phyloP scores from a whole-genome alignment of 2,329 filamentous ascomycete genomes.

The Fonsecaea nubica region DNA sequence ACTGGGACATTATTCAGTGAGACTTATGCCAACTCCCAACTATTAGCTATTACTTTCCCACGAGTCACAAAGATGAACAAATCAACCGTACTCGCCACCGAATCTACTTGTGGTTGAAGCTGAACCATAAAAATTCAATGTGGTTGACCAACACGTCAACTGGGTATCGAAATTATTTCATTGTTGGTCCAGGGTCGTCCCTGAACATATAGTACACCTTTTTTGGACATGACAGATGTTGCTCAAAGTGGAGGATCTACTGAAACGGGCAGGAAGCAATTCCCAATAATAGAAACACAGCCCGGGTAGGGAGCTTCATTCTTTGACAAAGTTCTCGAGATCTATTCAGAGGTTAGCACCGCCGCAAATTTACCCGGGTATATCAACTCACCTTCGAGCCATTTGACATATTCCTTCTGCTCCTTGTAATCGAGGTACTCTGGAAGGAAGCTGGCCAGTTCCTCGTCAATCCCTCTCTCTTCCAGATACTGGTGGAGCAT shows the following conservation, averaged over 20 bases:
- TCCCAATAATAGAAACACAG: neutral
- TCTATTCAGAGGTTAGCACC: slow-evolving; percentile 54
- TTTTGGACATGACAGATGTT: slow-evolving; percentile 16
- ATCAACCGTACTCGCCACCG: neutral
- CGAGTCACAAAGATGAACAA: neutral
- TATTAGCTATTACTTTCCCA: too few relatives aligned
- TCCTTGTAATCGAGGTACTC: slow-evolving; percentile 99
- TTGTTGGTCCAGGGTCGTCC: slow-evolving; percentile 9
- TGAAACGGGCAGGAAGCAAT: slow-evolving; percentile 7
- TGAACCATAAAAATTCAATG: neutral
- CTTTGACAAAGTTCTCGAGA: slow-evolving; percentile 83
- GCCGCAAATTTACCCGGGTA: slow-evolving; percentile 4
- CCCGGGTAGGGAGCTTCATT: slow-evolving; percentile 50
- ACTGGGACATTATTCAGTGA: too few relatives aligned
- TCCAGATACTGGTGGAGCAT: slow-evolving; percentile 92
- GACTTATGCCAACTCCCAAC: too few relatives aligned
- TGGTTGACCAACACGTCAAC: neutral
- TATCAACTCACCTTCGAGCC: slow-evolving; percentile 71
- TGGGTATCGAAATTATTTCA: slow-evolving; percentile 26
- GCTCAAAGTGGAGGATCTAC: slow-evolving; percentile 33
- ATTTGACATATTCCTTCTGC: slow-evolving; percentile 92
- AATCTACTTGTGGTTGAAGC: neutral
- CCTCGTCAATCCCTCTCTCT: slow-evolving; percentile 87
- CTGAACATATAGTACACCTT: slow-evolving; percentile 32
- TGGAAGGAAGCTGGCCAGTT: slow-evolving; percentile 86